Evolutionary conservation across 2,329 filamentous ascomycete genomes (phyloP).

Genomic region (Sordariomycetes sp.): DNA sequence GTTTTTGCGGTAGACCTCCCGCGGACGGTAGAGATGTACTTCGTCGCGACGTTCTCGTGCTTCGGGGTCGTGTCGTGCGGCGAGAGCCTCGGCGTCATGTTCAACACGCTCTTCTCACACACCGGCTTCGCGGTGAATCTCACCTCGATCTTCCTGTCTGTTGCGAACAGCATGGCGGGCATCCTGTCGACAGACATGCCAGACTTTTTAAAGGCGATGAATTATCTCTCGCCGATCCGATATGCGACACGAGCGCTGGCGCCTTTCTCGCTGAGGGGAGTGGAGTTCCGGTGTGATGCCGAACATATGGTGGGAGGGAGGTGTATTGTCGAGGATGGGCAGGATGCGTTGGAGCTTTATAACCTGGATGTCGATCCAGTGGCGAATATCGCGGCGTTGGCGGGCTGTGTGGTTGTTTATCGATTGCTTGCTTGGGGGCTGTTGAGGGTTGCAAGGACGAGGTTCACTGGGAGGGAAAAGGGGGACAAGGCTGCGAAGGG

Average conservation of each 20-base stretch:
- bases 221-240: conserved; percentile 62
- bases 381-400: conserved; percentile 52
- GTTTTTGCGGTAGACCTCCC: conserved; percentile 57
- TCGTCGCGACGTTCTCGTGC: conserved; percentile 55
- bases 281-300: conserved; percentile 53
- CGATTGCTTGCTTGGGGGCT: conserved; percentile 51
- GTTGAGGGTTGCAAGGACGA: conserved; percentile 17
- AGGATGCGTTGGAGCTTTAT: conserved; percentile 58
- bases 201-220: conserved; percentile 52
- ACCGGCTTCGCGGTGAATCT: conserved; percentile 69
- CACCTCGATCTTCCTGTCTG: conserved; percentile 57
- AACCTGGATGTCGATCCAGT: conserved; percentile 50
- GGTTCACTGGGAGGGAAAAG: neutral
- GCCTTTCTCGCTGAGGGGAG: conserved; percentile 49
- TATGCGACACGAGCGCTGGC: conserved; percentile 59
- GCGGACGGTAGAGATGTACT: conserved; percentile 52
- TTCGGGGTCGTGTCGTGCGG: conserved; percentile 67
- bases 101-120: conserved; percentile 65
- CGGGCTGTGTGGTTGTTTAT: conserved; percentile 54
- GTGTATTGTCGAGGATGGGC: conserved; percentile 56
- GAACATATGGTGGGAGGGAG: conserved; percentile 47
- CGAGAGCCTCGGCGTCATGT: conserved; percentile 68
- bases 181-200: conserved; percentile 63
- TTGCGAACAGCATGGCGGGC: conserved; percentile 62
- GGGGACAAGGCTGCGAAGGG: neutral